Conservation (phyloP, 2,329 filamentous ascomycete genomes). For the Ceratocystis huliohia region DNA sequence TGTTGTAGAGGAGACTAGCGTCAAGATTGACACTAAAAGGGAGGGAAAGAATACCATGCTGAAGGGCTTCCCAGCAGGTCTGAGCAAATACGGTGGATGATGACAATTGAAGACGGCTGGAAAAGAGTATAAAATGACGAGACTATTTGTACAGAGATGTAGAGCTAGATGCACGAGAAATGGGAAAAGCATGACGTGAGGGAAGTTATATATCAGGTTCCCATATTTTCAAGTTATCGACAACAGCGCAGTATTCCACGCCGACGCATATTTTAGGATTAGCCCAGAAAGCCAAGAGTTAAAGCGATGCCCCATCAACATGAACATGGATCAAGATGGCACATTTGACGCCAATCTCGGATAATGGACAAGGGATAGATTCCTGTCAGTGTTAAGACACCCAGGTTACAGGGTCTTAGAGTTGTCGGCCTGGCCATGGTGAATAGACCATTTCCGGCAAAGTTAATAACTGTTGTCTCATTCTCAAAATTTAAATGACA, state of each 20-base stretch:
- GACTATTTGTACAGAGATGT: background rate
- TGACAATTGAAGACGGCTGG: background rate
- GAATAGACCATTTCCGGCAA: background rate
- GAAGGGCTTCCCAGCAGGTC: background rate
- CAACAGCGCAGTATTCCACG: too few relatives aligned
- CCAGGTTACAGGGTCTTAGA: background rate
- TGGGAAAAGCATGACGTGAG: background rate
- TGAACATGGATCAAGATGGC: background rate
- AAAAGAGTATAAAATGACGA: background rate
- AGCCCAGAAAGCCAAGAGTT: background rate
- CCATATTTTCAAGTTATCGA: background rate
- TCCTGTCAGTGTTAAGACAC: background rate
- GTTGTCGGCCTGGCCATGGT: background rate
- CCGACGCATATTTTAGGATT: background rate
- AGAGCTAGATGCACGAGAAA: background rate
- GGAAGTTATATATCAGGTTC: background rate
- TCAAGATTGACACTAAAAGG: conserved; percentile 29
- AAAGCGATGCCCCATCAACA: background rate
- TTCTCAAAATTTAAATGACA: background rate
- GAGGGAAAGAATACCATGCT: conserved; percentile 30
- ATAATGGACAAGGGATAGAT: background rate
- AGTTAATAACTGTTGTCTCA: background rate
- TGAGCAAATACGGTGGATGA: background rate
- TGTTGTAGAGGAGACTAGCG: conserved; percentile 27
- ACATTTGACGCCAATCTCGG: background rate